Percentiles rank a stretch among this genome's conserved stretches.
These are phyloP conservation scores for Lippia alba DNA, from an alignment of 305 asterid genomes.

Conservation along the genomic window DNA sequence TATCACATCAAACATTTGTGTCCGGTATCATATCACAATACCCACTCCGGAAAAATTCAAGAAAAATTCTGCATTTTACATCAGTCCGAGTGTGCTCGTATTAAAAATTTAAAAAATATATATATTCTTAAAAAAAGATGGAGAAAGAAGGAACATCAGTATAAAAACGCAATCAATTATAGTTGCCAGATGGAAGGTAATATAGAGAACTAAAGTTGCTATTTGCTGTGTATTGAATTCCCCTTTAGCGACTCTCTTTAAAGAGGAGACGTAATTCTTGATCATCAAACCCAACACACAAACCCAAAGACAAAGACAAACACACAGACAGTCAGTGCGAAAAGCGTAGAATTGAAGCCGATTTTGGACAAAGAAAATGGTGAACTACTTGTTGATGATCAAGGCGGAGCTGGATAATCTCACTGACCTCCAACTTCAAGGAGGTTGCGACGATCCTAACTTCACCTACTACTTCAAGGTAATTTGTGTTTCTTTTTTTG, in stretches of 20 bases:
- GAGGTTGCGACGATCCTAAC: conserved; percentile 79
- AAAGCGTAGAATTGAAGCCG: conserved; percentile 35
- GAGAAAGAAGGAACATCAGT: background rate
- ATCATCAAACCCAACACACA: conserved; percentile 1
- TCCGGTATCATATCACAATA: no score
- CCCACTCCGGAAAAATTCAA: no score
- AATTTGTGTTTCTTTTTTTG: background rate
- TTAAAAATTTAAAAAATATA: no score
- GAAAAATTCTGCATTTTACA: no score
- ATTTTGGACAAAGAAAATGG: conserved; percentile 50
- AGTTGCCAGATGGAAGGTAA: background rate
- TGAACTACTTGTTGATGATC: conserved; percentile 67
- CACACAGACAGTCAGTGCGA: conserved; percentile 33
- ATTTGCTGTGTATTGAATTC: conserved; percentile 30
- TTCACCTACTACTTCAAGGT: conserved; percentile 82
- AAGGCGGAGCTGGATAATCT: conserved; percentile 81
- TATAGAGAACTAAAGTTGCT: background rate
- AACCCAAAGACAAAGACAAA: no score
- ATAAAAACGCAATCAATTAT: background rate
- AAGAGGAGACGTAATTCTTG: background rate
- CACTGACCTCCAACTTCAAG: conserved; percentile 82
- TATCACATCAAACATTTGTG: no score
- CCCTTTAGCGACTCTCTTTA: background rate
- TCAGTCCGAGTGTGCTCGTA: no score
- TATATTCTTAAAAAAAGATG: no score